Evolutionary conservation across 768 basidiomycete genomes (phyloP).

Genomic region (Tylopilus felleus): DNA sequence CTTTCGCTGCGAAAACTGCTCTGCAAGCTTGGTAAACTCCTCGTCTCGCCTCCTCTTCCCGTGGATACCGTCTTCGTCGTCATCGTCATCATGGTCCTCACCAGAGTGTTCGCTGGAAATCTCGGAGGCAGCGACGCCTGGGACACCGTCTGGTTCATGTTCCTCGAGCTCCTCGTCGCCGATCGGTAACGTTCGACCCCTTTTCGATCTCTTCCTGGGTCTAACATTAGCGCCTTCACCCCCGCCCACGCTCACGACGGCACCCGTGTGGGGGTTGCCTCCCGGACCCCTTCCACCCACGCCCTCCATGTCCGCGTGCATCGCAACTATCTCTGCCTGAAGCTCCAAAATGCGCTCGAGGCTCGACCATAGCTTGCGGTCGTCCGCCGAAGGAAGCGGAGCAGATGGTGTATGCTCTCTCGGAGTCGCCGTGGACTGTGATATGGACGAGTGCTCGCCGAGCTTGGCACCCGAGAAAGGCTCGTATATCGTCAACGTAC

Average conservation of each 20-base stretch:
- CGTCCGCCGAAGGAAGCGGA: conserved; percentile 22
- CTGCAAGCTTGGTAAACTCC: conserved; percentile 64
- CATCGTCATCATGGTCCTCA: conserved; percentile 33
- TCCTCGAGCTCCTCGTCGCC: conserved; percentile 27
- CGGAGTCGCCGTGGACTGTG: conserved; percentile 5
- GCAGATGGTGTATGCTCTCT: conserved; percentile 2
- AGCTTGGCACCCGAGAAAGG: conserved; percentile 32
- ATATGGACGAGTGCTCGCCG: conserved; percentile 14
- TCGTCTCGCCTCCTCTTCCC: conserved; percentile 55
- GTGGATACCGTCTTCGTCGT: conserved; percentile 46
- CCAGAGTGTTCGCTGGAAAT: conserved; percentile 25
- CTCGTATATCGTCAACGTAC: conserved; percentile 27
- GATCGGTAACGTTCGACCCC: conserved; percentile 36
- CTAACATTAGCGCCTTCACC: conserved; percentile 16
- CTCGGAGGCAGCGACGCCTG: conserved; percentile 21
- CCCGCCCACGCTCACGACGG: neutral
- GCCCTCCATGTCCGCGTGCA: conserved; percentile 76
- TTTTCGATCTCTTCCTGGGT: conserved; percentile 20
- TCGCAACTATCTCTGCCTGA: conserved; percentile 66
- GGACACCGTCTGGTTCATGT: conserved; percentile 6
- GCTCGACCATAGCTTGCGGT: conserved; percentile 63
- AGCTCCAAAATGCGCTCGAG: conserved; percentile 67
- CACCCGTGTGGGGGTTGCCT: conserved; percentile 1
- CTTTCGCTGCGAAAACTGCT: conserved; percentile 68
- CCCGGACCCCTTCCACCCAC: conserved; percentile 29